Percentiles rank a stretch among this genome's conserved stretches.
phyloP scores from a whole-genome alignment of 495 filamentous ascomycete genomes.

The Podospora appendiculata region DNA sequence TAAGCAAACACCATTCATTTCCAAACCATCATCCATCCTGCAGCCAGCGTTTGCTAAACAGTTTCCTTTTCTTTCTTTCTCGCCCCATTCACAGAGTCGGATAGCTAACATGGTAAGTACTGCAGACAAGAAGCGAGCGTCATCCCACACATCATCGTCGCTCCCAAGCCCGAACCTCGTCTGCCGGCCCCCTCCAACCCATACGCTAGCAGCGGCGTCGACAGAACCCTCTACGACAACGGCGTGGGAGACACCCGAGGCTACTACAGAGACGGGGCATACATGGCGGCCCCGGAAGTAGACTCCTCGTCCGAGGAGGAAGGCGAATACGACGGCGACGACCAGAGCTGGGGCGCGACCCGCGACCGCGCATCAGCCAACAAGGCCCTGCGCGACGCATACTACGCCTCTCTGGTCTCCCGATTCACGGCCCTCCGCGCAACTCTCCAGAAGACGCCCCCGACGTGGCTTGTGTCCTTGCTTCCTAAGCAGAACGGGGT shows the following conservation, averaged over 20 bases:
- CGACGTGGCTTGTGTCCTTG: conserved; percentile 34
- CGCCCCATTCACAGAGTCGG: conserved; percentile 9
- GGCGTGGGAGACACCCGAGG: conserved; percentile 45
- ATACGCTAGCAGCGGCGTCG: too few relatives aligned
- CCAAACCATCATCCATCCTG: conserved; percentile 5
- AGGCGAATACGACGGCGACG: conserved; percentile 5
- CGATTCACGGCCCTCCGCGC: conserved; percentile 54
- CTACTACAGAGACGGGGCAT: conserved; percentile 66
- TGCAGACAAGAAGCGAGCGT: conserved; percentile 62
- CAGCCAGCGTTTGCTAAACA: conserved; percentile 23
- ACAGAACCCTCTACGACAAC: conserved; percentile 33
- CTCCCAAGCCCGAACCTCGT: conserved; percentile 42
- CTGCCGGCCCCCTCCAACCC: conserved; percentile 26
- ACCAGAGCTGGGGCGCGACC: conserved; percentile 1
- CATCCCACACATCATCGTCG: conserved; percentile 59
- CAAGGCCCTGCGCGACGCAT: conserved; percentile 45
- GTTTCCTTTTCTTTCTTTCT: conserved; percentile 3
- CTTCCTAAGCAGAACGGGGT: conserved; percentile 53
- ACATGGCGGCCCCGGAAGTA: conserved; percentile 42
- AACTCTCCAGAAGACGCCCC: conserved; percentile 48
- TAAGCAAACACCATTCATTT: conserved; percentile 34
- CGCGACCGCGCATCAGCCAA: conserved; percentile 31
- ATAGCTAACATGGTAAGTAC: conserved; percentile 37
- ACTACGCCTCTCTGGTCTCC: conserved; percentile 53
- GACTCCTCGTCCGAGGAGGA: neutral